Evolutionary conservation across 1,284 basidiomycete species (phyloP), one percentile per base, ranked within the genome.

Genomic region (Earliella scabrosa): DNA sequence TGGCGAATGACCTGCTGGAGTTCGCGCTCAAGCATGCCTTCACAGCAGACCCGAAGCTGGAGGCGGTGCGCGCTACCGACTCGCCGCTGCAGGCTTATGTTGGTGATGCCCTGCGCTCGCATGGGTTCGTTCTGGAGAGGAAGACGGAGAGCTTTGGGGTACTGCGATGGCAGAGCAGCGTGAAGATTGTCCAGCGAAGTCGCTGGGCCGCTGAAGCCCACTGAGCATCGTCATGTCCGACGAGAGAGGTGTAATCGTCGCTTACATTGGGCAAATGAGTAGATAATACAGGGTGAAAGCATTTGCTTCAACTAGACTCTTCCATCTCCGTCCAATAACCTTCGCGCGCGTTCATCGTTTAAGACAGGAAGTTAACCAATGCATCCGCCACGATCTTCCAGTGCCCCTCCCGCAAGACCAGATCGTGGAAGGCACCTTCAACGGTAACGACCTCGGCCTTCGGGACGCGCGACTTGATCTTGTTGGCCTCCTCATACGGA

Each of bases 1-100:
- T 90, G 36, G 88, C 90, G 63, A 75, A 82, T 14, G 91, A 93
- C 67, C 72, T 94, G 23, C 72, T 93, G 13, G 65, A 75, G 20
- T 77, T 83, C 62, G 88, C 86, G 0, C 68, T 87, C 13, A 72
- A 77, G 38, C 77, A 80, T 57, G 82, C 83, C 8, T 92, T 93
- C 67, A 68, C 73, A 10, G 64, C 70, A 6, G 71, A 78, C 50
- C 52, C 66, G 10, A 70, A 66, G 20, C 70, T 88, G 48, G 67
- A 79, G 57, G 68, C 68, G 26, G 75, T 90, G 45, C 73, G 77
- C 53, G 75, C 76, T 1, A 63, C 71, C 0, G 79, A 82, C 23
- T 82, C 82, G 1, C 75, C 82, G 2, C 74, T 90, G 13, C 69
- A 77, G 29, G 70, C 73, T 1, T 88, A 89, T 60, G 70, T 80